phyloP scores from a whole-genome alignment of 805 yeast species.

The Candida nanaspora region DNA sequence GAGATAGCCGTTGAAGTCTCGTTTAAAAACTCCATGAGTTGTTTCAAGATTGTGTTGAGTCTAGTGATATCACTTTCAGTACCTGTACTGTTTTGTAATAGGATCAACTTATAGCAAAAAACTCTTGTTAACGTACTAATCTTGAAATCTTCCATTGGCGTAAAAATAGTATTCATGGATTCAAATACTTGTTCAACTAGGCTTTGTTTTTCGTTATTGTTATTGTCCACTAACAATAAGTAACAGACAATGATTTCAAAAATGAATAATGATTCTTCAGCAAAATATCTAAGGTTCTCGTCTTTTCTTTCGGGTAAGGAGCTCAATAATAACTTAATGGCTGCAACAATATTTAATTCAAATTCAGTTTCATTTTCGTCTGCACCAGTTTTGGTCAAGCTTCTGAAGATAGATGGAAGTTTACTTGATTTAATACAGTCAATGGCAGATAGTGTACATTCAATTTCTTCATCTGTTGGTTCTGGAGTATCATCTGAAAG shows the following conservation, averaged over 20 bases:
- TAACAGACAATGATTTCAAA: slow-evolving; percentile 26
- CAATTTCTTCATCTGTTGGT: slow-evolving; percentile 91
- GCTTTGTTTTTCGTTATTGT: slow-evolving; percentile 3
- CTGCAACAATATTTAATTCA: slow-evolving; percentile 24
- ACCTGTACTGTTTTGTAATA: slow-evolving; percentile 30
- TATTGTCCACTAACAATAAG: slow-evolving; percentile 20
- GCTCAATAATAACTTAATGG: slow-evolving; percentile 27
- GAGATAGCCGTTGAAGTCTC: not conserved
- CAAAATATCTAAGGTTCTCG: slow-evolving; percentile 18
- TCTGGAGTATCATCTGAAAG: slow-evolving; percentile 80
- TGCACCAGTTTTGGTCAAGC: slow-evolving; percentile 31
- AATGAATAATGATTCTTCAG: slow-evolving; percentile 23
- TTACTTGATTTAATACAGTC: slow-evolving; percentile 77
- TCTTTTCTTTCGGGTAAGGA: slow-evolving; percentile 27
- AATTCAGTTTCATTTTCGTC: not conserved
- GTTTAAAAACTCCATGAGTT: not conserved
- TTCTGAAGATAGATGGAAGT: slow-evolving; percentile 47
- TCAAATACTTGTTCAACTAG: slow-evolving; percentile 14
- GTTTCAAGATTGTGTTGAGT: slow-evolving; percentile 6
- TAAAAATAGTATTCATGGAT: slow-evolving; percentile 15
- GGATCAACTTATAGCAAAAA: slow-evolving; percentile 36
- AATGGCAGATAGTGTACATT: slow-evolving; percentile 70
- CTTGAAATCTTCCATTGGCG: slow-evolving; percentile 18
- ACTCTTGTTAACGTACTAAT: slow-evolving; percentile 33
- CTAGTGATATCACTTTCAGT: slow-evolving; percentile 9